Conservation (phyloP, 1,139 yeast species). For the Scheffersomyces quercinus region DNA sequence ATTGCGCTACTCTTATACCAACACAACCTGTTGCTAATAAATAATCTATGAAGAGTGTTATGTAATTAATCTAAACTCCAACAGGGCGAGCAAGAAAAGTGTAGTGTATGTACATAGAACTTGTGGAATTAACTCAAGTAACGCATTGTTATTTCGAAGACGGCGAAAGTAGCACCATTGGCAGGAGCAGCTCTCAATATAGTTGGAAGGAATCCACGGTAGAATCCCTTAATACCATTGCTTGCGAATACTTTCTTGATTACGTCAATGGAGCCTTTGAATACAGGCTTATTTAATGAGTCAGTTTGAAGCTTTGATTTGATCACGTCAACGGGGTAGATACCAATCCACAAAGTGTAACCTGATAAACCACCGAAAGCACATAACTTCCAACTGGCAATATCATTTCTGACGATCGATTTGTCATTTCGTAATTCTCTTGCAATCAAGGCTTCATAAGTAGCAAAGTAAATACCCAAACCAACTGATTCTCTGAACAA, state of each 20-base stretch:
- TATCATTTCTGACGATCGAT: conserved; percentile 55
- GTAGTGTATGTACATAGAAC: not conserved
- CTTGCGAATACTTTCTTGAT: conserved; percentile 50
- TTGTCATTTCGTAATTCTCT: conserved; percentile 46
- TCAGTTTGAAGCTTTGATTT: conserved; percentile 89
- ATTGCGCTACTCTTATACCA: no score
- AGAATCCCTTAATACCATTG: conserved; percentile 73
- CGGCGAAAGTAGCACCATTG: conserved; percentile 92
- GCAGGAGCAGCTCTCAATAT: conserved; percentile 96
- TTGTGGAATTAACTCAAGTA: conserved; percentile 31
- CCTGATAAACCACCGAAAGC: conserved; percentile 85
- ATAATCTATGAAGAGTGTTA: no score
- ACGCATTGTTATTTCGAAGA: conserved; percentile 86
- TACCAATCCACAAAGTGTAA: conserved; percentile 76
- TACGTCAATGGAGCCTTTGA: conserved; percentile 55
- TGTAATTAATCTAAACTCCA: no score
- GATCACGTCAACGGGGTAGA: conserved; percentile 83
- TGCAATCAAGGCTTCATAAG: conserved; percentile 83
- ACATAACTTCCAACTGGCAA: conserved; percentile 86
- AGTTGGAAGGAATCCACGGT: conserved; percentile 88
- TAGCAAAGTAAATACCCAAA: conserved; percentile 83
- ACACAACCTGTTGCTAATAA: no score
- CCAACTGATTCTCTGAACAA: conserved; percentile 83
- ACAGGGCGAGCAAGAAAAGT: not conserved
- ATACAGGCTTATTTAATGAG: conserved; percentile 51